phyloP scores from a whole-genome alignment of 371 early-diverging fungal species.

The Umbelopsis sp. region DNA sequence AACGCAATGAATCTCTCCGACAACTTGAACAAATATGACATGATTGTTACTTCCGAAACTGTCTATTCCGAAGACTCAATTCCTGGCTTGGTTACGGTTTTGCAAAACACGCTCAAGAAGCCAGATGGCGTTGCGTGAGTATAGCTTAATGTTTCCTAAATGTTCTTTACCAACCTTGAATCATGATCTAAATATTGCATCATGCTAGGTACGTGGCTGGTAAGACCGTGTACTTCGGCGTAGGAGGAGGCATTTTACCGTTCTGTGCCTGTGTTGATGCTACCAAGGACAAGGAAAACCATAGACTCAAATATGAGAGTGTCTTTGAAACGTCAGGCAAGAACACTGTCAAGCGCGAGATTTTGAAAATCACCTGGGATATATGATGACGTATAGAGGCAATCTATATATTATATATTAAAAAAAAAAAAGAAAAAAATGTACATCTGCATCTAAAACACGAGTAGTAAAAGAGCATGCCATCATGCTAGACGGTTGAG shows the following conservation, averaged over 20 bases:
- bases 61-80: slow-evolving; percentile 80
- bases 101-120: slow-evolving; percentile 64
- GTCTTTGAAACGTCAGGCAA: slow-evolving; percentile 63
- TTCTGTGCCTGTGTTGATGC: slow-evolving; percentile 61
- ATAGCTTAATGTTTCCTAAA: neutral
- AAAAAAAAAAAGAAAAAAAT: neutral
- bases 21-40: slow-evolving; percentile 69
- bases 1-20: slow-evolving; percentile 28
- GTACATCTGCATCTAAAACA: neutral
- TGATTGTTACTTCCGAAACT: slow-evolving; percentile 93
- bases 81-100: slow-evolving; percentile 61
- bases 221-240: slow-evolving; percentile 93
- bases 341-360: slow-evolving; percentile 79
- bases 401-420: neutral
- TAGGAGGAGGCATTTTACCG: slow-evolving; percentile 73
- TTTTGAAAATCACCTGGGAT: slow-evolving; percentile 70
- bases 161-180: neutral
- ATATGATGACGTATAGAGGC: neutral
- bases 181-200: neutral
- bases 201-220: slow-evolving; percentile 80
- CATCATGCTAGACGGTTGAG: too few relatives aligned
- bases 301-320: slow-evolving; percentile 58
- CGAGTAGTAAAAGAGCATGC: too few relatives aligned
- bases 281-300: slow-evolving; percentile 54
- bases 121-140: slow-evolving; percentile 75